Percentiles rank a stretch among this genome's conserved stretches.
phyloP scores from a whole-genome alignment of 495 filamentous ascomycete species.

The Jackrogersella multiformis region DNA sequence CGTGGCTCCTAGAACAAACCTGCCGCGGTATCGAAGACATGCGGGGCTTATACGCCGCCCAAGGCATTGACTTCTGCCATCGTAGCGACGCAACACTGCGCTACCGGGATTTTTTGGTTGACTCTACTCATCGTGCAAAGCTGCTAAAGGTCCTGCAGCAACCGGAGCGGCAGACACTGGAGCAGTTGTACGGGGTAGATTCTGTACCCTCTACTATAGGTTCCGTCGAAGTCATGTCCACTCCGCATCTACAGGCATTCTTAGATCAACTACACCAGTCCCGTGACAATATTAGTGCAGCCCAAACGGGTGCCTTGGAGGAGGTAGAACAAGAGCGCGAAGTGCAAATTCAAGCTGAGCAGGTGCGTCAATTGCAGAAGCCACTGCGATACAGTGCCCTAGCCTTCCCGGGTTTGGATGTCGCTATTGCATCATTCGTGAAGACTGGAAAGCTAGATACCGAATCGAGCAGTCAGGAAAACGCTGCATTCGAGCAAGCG shows the following conservation, averaged over 20 bases:
- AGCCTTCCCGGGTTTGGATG: constrained; percentile 48
- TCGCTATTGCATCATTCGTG: constrained; percentile 37
- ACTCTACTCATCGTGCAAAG: constrained; percentile 14
- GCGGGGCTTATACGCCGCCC: constrained; percentile 63
- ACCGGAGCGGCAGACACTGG: constrained; percentile 50
- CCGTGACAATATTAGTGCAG: background rate
- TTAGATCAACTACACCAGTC: background rate
- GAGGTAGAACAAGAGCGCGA: constrained; percentile 66
- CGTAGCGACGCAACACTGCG: constrained; percentile 46
- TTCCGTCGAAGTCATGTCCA: background rate
- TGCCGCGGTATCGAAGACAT: constrained; percentile 65
- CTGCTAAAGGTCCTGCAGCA: constrained; percentile 45
- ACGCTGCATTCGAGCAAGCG: constrained; percentile 35
- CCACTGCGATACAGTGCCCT: constrained; percentile 38
- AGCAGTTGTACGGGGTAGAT: constrained; percentile 46
- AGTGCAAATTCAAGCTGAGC: constrained; percentile 59
- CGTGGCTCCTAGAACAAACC: constrained; percentile 70
- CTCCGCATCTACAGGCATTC: constrained; percentile 25
- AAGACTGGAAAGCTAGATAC: constrained; percentile 39
- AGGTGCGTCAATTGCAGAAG: constrained; percentile 58
- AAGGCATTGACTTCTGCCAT: constrained; percentile 66
- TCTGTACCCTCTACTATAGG: background rate
- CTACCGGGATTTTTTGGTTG: constrained; percentile 32
- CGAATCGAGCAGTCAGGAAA: no score
- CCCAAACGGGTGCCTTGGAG: constrained; percentile 45